phyloP scores from a whole-genome alignment of 164 flowering plant genomes.

The Chloranthus sessilifolius region DNA sequence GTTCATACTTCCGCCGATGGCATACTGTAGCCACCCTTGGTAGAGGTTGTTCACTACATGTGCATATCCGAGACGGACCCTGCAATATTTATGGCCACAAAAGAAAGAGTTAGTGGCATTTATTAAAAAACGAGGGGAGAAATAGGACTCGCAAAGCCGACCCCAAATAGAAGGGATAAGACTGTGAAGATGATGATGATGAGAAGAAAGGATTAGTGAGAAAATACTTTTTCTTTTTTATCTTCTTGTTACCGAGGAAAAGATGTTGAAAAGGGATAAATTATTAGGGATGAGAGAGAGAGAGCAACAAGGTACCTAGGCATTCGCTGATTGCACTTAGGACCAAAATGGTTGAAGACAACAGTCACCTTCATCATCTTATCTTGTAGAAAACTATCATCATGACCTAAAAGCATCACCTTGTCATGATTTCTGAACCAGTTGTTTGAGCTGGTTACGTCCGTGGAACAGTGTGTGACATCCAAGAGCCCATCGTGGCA shows the following conservation, averaged over 20 bases:
- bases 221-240: too few relatives aligned
- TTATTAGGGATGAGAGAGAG: too few relatives aligned
- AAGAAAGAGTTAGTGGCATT: too few relatives aligned
- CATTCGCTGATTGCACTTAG: constrained; percentile 75
- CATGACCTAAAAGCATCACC: constrained; percentile 90
- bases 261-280: too few relatives aligned
- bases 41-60: constrained; percentile 79
- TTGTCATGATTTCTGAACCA: constrained; percentile 80
- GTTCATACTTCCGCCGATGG: constrained; percentile 73
- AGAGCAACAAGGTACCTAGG: constrained; percentile 72
- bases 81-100: too few relatives aligned
- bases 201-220: too few relatives aligned
- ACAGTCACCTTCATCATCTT: constrained; percentile 71
- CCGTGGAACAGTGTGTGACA: constrained; percentile 69
- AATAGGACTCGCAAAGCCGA: too few relatives aligned
- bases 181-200: too few relatives aligned
- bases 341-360: constrained; percentile 75
- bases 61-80: constrained; percentile 79
- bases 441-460: constrained; percentile 74
- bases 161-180: too few relatives aligned
- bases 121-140: too few relatives aligned
- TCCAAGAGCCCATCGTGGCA: constrained; percentile 73
- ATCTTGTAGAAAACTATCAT: constrained; percentile 53
- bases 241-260: too few relatives aligned
- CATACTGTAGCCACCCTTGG: constrained; percentile 67